Base-by-base conservation (phyloP, 306 rosid species). In the Inga oerstediana region DNA sequence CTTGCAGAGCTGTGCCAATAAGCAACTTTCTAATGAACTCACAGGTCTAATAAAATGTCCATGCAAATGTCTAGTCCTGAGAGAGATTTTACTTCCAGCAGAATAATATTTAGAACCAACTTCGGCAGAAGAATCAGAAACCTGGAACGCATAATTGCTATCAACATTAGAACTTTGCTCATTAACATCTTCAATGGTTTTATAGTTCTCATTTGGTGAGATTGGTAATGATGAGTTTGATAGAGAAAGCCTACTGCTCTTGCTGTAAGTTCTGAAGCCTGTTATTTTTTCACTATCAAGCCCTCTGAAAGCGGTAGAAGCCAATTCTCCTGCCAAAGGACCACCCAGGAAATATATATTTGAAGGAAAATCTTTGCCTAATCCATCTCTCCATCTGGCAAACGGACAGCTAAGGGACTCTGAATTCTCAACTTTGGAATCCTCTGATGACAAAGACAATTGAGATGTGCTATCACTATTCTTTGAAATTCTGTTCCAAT, bases 11-110 rank as follows among this genome's bases (percentile, higher is more conserved):
- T 93, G 97, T 77, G 97, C 92, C 93, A 92, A 71, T 51, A 91
- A 89, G 84, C 98, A 93, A 89, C 98, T 90, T 77, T 93, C 97
- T 66, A 92, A 75, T n/a, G 98, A 92, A 86, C 73, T 92, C 43
- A 82, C 72, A 0, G 97, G 94, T 87, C 75, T 90, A 76, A 66
- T 30, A 70, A 67, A 71, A 67, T 79, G 84, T 64, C 85, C 79
- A 72, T 80, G 22, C 56, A 84, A 81, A 49, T 37, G 79, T 73
- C 84, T 87, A 75, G 85, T 20, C 84, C 86, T 84, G 67, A 92
- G 77, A 77, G 89, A 84, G 82, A 88, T 88, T 84, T 78, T 91
- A 37, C 88, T 90, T 80, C 86, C 84, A 51, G 59, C 59, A 73
- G 89, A 82, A 66, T 82, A 72, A 83, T 58, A 82, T 46, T 67